phyloP scores from a whole-genome alignment of 1,139 yeast species.

The Sugiyamaella novakii region DNA sequence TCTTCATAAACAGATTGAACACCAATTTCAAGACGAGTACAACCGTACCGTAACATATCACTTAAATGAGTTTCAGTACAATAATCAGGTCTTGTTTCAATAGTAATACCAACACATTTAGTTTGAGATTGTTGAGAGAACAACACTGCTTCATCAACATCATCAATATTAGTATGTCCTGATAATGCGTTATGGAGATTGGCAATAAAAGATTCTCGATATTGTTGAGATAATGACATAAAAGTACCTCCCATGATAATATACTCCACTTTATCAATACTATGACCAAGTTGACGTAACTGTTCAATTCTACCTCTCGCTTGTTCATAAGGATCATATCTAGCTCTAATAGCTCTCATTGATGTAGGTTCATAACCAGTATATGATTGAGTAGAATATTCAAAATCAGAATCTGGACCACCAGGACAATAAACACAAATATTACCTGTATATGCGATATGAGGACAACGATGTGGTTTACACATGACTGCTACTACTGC shows the following conservation, averaged over 20 bases:
- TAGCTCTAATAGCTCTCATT: conserved; percentile 96
- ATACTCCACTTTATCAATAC: conserved; percentile 95
- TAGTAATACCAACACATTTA: conserved; percentile 97
- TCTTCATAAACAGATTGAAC: conserved; percentile 98
- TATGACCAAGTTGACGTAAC: conserved; percentile 90
- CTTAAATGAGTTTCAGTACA: conserved; percentile 94
- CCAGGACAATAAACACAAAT: conserved; percentile 99
- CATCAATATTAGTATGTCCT: conserved; percentile 77
- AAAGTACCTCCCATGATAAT: conserved; percentile 99
- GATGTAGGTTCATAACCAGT: conserved; percentile 99
- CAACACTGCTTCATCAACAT: conserved; percentile 85
- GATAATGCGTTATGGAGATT: conserved; percentile 93
- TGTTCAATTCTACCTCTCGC: conserved; percentile 98
- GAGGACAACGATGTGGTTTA: conserved; percentile 99
- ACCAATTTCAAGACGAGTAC: conserved; percentile 95
- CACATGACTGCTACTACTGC: conserved; percentile 99
- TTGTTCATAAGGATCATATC: conserved; percentile 98
- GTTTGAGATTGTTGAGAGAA: conserved; percentile 94
- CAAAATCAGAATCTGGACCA: conserved; percentile 98
- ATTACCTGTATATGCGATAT: conserved; percentile 97
- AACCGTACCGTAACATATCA: conserved; percentile 94
- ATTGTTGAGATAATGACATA: conserved; percentile 89
- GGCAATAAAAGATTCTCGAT: conserved; percentile 85
- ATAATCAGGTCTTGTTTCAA: conserved; percentile 98
- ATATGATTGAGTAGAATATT: conserved; percentile 95